These are phyloP conservation scores for Rhizopogon rudus DNA, from an alignment of 768 basidiomycete species.

Conservation along the genomic window DNA sequence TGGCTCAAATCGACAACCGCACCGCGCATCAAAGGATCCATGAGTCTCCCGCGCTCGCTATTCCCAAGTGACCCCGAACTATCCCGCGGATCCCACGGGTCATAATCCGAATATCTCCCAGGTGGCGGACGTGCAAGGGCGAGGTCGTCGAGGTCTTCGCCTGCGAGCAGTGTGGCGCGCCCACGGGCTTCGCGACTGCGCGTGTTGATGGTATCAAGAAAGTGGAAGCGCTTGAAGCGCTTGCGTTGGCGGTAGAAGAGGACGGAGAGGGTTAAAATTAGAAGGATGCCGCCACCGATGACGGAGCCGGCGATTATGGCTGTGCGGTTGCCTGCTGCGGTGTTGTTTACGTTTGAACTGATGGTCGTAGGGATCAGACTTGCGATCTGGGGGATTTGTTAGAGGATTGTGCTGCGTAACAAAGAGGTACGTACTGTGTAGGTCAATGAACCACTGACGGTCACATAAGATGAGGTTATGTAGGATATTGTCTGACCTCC, in stretches of 20 bases:
- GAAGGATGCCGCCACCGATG: constrained; percentile 30
- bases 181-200: constrained; percentile 14
- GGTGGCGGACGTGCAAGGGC: constrained; percentile 6
- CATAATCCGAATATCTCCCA: constrained; percentile 14
- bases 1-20: constrained; percentile 25
- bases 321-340: constrained; percentile 22
- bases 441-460: constrained; percentile 10
- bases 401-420: neutral
- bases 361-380: constrained; percentile 17
- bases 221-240: constrained; percentile 28
- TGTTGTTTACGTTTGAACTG: neutral
- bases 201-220: constrained; percentile 23
- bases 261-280: constrained; percentile 30
- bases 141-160: constrained; percentile 18
- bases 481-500: neutral
- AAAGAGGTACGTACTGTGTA: constrained; percentile 12
- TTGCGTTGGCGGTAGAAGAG: constrained; percentile 35
- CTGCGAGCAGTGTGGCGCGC: constrained; percentile 19
- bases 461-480: constrained; percentile 16
- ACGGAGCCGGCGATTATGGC: constrained; percentile 40
- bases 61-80: neutral
- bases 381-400: constrained; percentile 7
- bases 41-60: constrained; percentile 17
- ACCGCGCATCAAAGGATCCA: constrained; percentile 10
- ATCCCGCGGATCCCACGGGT: constrained; percentile 15